Evolutionary conservation across 2,329 filamentous ascomycete species (phyloP).

Genomic region (Penicillium sp.): DNA sequence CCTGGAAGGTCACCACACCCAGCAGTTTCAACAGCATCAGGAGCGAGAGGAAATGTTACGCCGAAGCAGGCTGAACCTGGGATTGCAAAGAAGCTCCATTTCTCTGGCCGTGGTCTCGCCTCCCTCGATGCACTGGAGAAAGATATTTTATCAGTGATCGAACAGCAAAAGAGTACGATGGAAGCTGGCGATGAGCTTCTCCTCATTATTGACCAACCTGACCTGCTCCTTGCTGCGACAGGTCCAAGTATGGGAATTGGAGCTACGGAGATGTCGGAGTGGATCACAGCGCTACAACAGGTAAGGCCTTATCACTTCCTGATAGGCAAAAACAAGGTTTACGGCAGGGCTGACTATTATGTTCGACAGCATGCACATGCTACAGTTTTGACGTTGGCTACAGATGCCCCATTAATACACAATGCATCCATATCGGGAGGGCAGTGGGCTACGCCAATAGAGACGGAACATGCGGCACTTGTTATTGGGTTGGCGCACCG

Average conservation of each 20-base stretch:
- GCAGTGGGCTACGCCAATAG: conserved; percentile 61
- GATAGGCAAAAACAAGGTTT: background rate
- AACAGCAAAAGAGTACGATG: conserved; percentile 26
- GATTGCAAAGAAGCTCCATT: conserved; percentile 28
- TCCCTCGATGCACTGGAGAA: conserved; percentile 37
- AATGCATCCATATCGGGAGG: conserved; percentile 34
- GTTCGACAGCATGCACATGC: conserved; percentile 58
- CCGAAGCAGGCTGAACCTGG: conserved; percentile 20
- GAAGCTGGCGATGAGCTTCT: conserved; percentile 43
- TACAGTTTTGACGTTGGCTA: conserved; percentile 65
- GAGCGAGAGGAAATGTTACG: conserved; percentile 4
- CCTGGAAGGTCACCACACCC: conserved; percentile 23
- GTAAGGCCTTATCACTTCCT: conserved; percentile 46
- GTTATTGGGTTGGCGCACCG: conserved; percentile 70
- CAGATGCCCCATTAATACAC: conserved; percentile 69
- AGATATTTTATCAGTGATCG: conserved; percentile 34
- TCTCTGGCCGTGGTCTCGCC: conserved; percentile 28
- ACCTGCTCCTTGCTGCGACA: conserved; percentile 61
- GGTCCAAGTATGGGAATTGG: conserved; percentile 46
- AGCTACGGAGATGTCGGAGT: conserved; percentile 50
- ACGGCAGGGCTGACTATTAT: conserved; percentile 8
- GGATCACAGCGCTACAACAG: conserved; percentile 61
- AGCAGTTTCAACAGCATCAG: conserved; percentile 7
- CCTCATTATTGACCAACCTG: conserved; percentile 65
- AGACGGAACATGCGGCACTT: conserved; percentile 69